These are phyloP conservation scores for Chlamydomonas reinhardtii DNA, from an alignment of 163 green algal genomes.

Conservation along the genomic window DNA sequence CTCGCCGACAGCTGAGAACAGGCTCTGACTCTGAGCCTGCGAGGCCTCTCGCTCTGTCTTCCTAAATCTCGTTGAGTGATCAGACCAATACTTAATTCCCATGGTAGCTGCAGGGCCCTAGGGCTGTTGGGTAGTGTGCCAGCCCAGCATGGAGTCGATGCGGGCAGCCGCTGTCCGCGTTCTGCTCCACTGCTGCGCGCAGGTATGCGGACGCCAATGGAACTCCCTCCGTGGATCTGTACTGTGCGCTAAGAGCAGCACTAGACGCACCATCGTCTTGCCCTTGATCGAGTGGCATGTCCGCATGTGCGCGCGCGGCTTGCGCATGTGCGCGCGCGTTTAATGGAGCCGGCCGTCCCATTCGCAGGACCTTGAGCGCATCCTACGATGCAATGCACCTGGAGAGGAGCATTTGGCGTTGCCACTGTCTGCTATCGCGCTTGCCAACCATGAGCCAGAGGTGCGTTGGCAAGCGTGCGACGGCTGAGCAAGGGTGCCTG, in stretches of 20 bases:
- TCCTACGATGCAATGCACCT: background rate
- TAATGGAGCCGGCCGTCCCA: background rate
- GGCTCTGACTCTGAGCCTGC: no score
- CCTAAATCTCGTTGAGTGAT: no score
- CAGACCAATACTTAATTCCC: no score
- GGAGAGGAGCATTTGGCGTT: slow-evolving; percentile 50
- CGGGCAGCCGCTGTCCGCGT: slow-evolving; percentile 1
- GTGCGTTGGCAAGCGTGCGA: background rate
- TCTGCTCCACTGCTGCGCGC: slow-evolving; percentile 5
- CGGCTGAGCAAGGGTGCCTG: no score
- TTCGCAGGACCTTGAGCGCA: slow-evolving; percentile 6
- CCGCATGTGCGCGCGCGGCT: no score
- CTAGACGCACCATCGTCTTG: no score
- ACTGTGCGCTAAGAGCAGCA: no score
- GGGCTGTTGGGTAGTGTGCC: no score
- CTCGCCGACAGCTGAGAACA: background rate
- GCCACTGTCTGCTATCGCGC: slow-evolving; percentile 56
- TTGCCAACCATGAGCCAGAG: slow-evolving; percentile 53
- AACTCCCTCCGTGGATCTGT: no score
- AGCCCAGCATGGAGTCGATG: slow-evolving; percentile 2
- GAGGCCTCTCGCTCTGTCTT: no score
- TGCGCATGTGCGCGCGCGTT: background rate
- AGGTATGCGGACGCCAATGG: background rate
- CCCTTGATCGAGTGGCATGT: no score
- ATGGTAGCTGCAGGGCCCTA: no score